Base-by-base conservation (phyloP, 169 alveolate genomes). In the Plasmodium chabaudi region DNA sequence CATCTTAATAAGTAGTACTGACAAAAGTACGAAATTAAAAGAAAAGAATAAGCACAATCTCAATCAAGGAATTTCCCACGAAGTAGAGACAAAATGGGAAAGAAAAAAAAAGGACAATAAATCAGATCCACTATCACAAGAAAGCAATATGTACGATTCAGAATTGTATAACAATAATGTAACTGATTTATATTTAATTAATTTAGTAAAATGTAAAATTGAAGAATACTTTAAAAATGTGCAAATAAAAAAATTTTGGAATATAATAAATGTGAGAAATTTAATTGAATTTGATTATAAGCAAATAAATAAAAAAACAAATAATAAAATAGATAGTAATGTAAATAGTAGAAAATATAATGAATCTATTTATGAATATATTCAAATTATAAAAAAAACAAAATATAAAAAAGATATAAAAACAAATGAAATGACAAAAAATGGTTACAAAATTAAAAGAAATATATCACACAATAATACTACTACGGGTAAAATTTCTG, bases 191-290 rank as follows among this genome's bases (percentile, higher is more conserved):
- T 64, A 77, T 42, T 15, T 77, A 64, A 77, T 77, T 68, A 77
- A 77, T 64, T 49, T 47, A 23, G 46, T 77, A 27, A 77, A 64
- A 63, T 23, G 70, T 34, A 77, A 77, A 49, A 77, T 77, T 51
- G 88, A 77, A 77, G 88, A 77, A 10, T 77, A 77, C 55, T 64
- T 77, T 34, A 77, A 77, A 77, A 77, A 77, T 77, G 71, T 77
- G 2, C 74, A 77, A 51, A 75, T 77, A 68, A 77, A 63, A 51
- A 77, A 77, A 51, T 77, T 77, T 27, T 77, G 88, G 88, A 47
- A 77, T 56, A 39, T 77, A 13, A 63, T 77, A 57, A 77, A 77
- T 77, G 73, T 57, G 17, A 46, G 65, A 25, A 7, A 49, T 56
- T 42, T 77, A 64, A 57, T 75, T 3, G 51, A 77, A n/a, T 77